Conservation (phyloP, 305 asterid species). For the Rubia balearica region DNA sequence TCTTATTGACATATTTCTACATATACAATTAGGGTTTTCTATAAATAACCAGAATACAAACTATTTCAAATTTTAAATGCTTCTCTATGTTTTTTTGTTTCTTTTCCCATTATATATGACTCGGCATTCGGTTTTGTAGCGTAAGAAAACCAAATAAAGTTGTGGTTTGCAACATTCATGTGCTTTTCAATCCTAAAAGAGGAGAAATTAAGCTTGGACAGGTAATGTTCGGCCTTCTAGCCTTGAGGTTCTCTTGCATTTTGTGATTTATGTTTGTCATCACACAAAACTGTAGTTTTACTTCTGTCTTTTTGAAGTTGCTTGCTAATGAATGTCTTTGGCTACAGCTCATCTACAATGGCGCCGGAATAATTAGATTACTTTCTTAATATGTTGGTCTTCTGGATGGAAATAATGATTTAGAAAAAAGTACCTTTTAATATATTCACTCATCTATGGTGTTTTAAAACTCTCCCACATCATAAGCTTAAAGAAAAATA, state of each 20-base stretch:
- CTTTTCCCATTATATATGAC: neutral
- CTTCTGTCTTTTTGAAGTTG: neutral
- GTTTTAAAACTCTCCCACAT: neutral
- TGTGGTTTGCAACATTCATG: constrained; percentile 90
- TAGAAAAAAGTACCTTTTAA: neutral
- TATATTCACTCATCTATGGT: neutral
- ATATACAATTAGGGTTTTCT: neutral
- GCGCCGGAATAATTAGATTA: neutral
- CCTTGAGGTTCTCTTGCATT: constrained; percentile 2
- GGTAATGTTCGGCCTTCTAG: constrained; percentile 33
- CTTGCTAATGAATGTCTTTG: neutral
- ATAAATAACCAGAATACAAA: neutral
- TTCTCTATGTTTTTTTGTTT: neutral
- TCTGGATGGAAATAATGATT: neutral
- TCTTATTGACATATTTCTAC: neutral
- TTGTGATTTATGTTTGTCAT: neutral
- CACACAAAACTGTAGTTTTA: neutral
- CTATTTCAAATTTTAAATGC: neutral
- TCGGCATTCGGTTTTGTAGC: constrained; percentile 36
- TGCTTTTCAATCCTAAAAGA: constrained; percentile 95
- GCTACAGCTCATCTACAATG: neutral
- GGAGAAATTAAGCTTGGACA: constrained; percentile 98
- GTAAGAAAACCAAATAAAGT: constrained; percentile 44
- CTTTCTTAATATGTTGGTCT: neutral
- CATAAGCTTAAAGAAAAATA: neutral